These are phyloP conservation scores for Pythium brachiatum DNA, from an alignment of 352 stramenopile species.

Conservation along the genomic window DNA sequence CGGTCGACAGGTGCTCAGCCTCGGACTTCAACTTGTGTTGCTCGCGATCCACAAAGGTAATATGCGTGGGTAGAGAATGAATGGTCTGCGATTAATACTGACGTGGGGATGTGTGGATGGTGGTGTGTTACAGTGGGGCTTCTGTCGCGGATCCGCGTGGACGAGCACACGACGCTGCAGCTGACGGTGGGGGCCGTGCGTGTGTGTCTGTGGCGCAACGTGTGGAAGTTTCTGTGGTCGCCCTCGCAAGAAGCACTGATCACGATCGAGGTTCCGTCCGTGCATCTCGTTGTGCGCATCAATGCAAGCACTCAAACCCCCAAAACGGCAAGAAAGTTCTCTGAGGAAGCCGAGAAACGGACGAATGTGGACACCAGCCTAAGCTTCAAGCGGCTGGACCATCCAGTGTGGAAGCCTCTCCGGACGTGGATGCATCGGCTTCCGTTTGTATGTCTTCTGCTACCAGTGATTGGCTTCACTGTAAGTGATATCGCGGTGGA, in stretches of 20 bases:
- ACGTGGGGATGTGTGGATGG: neutral
- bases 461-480: constrained; percentile 35
- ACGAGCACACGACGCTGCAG: constrained; percentile 38
- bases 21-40: constrained; percentile 15
- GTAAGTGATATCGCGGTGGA: constrained; percentile 34
- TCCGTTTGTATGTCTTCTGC: constrained; percentile 32
- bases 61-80: neutral
- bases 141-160: constrained; percentile 45
- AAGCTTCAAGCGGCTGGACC: constrained; percentile 33
- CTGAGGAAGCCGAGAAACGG: neutral
- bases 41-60: constrained; percentile 21
- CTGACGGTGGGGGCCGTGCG: constrained; percentile 35
- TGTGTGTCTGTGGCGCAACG: constrained; percentile 52
- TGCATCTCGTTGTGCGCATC: constrained; percentile 35
- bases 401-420: constrained; percentile 37
- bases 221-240: constrained; percentile 50
- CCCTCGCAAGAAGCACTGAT: constrained; percentile 44
- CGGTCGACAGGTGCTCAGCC: constrained; percentile 3
- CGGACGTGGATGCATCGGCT: constrained; percentile 42
- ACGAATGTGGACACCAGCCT: constrained; percentile 21
- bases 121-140: constrained; percentile 32
- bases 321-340: neutral
- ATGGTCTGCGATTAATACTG: too few relatives aligned
- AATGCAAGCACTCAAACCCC: neutral
- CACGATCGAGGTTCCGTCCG: constrained; percentile 33